Conservation (phyloP, 495 filamentous ascomycete species). For the Podospora sp. region DNA sequence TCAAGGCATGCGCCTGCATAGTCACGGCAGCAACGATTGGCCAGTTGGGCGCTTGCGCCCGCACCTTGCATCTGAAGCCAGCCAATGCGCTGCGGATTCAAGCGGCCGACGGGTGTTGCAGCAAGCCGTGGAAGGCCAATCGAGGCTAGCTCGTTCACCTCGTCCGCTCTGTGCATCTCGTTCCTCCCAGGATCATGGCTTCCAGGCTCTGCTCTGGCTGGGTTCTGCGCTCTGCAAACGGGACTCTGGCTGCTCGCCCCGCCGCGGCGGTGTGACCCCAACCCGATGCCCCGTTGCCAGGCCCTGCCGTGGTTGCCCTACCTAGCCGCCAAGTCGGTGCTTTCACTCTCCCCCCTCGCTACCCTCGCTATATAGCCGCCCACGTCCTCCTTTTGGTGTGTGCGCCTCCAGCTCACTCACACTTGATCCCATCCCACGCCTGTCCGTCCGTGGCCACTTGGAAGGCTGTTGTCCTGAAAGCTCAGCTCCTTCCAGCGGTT, state of each 20-base stretch:
- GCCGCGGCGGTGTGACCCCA: background rate
- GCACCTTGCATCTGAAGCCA: slow-evolving; percentile 25
- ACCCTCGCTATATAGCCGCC: slow-evolving; percentile 23
- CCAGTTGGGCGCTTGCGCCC: slow-evolving; percentile 39
- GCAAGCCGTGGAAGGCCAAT: slow-evolving; percentile 10
- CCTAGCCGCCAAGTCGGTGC: background rate
- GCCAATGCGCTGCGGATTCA: slow-evolving; percentile 5
- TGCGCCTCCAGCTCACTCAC: slow-evolving; percentile 3
- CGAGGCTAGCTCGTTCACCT: background rate
- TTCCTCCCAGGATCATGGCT: background rate
- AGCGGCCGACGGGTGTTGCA: background rate
- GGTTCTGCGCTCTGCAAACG: background rate
- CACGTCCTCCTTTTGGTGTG: slow-evolving; percentile 15
- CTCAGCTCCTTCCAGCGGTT: slow-evolving; percentile 17
- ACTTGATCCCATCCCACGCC: slow-evolving; percentile 4
- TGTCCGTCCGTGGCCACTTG: slow-evolving; percentile 14
- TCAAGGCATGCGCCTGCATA: slow-evolving; percentile 27
- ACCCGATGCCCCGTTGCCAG: background rate
- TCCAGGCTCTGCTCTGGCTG: background rate
- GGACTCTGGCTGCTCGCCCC: background rate
- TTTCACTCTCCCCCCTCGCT: background rate
- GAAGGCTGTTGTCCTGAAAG: slow-evolving; percentile 12
- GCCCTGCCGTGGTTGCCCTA: background rate
- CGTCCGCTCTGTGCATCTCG: background rate
- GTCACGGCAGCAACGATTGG: slow-evolving; percentile 25